Evolutionary conservation across 148 eudicot genomes (phyloP).

Genomic region (Dysphania ambrosioides): DNA sequence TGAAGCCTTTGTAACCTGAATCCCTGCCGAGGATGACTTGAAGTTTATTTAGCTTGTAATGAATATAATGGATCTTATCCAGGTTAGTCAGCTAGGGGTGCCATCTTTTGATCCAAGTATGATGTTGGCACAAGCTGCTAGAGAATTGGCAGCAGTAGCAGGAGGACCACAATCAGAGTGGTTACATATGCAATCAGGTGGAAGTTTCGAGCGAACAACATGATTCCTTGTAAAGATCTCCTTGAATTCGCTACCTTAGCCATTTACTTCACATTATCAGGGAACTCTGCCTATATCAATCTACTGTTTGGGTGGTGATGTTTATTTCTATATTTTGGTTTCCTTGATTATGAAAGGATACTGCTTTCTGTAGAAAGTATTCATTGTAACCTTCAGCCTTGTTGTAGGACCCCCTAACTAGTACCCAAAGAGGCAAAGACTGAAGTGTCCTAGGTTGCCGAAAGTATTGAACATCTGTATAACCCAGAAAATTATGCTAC

Average conservation of each 20-base stretch:
- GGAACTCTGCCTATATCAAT: conserved; percentile 14
- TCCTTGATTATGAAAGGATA: conserved; percentile 17
- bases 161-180: conserved; percentile 61
- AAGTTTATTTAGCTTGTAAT: not conserved
- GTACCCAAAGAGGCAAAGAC: not conserved
- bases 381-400: conserved; percentile 11
- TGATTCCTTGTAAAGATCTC: conserved; percentile 33
- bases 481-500: conserved; percentile 12
- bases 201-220: conserved; percentile 55
- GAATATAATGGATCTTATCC: not conserved
- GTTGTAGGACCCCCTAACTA: conserved; percentile 24
- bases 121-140: conserved; percentile 56
- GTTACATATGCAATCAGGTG: conserved; percentile 89
- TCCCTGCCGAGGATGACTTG: not conserved
- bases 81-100: conserved; percentile 49
- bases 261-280: conserved; percentile 17
- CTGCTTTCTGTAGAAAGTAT: conserved; percentile 33
- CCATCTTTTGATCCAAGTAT: conserved; percentile 57
- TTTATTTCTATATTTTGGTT: conserved; percentile 7
- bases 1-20: not conserved
- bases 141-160: conserved; percentile 56
- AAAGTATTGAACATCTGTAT: conserved; percentile 20
- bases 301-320: conserved; percentile 2
- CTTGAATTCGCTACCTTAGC: conserved; percentile 2
- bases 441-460: not conserved